A percentile compares a stretch with the other conserved stretches of the same genome.
Evolutionary conservation across 2,329 filamentous ascomycete species (phyloP).

Genomic region (Colletotrichum truncatum): DNA sequence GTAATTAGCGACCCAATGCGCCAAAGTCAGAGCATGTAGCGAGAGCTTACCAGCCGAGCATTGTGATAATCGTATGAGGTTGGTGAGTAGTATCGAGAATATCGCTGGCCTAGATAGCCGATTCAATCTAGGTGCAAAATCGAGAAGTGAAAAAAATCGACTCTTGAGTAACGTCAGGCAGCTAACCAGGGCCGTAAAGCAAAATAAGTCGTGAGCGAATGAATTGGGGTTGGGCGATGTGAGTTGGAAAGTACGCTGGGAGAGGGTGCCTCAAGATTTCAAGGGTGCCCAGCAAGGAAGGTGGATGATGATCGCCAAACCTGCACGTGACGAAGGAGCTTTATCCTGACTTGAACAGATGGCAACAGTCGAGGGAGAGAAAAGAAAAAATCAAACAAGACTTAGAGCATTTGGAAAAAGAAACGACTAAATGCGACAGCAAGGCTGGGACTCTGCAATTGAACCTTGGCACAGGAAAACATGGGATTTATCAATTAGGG

Average conservation of each 20-base stretch:
- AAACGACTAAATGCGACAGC: neutral
- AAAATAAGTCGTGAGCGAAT: neutral
- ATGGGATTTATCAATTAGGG: neutral
- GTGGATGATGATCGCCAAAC: slow-evolving; percentile 17
- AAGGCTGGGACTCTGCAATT: neutral
- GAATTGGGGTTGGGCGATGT: neutral
- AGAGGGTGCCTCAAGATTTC: neutral
- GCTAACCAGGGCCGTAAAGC: neutral
- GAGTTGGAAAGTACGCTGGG: neutral
- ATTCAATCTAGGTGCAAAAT: neutral
- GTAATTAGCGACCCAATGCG: neutral
- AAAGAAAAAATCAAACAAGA: neutral
- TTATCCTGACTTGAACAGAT: neutral
- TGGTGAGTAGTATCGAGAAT: neutral
- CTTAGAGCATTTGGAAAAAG: neutral
- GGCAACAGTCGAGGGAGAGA: neutral
- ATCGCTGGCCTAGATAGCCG: neutral
- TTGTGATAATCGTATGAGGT: slow-evolving; percentile 5
- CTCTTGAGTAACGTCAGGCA: neutral
- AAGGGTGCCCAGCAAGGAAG: slow-evolving; percentile 23
- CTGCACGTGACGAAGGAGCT: slow-evolving; percentile 20
- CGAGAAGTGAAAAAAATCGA: neutral
- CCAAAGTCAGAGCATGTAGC: too few species aligned
- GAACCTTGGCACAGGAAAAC: neutral
- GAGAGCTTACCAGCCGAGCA: slow-evolving; percentile 28